Evolutionary conservation across 495 filamentous ascomycete species (phyloP).

Genomic region (Aspergillus incahuasiensis): DNA sequence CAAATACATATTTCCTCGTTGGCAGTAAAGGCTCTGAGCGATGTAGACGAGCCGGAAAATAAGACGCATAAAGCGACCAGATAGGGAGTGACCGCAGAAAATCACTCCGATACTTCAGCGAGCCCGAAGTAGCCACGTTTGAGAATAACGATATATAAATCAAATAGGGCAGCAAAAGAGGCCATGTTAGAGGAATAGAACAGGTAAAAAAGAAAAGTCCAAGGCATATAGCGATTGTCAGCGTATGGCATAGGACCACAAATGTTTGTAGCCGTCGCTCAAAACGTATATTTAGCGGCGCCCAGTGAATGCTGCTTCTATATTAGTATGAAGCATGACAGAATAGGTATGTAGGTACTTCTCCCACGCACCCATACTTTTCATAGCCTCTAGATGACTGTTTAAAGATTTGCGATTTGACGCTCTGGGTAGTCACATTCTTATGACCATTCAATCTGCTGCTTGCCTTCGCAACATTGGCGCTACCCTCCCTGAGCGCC

Average conservation of each 20-base stretch:
- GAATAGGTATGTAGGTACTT: neutral
- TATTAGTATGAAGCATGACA: constrained; percentile 4
- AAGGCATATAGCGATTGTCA: constrained; percentile 69
- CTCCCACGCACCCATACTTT: constrained; percentile 11
- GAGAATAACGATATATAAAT: constrained; percentile 76
- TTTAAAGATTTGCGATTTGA: neutral
- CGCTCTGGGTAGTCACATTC: too few relatives aligned
- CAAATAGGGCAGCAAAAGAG: constrained; percentile 84
- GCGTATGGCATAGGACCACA: constrained; percentile 78
- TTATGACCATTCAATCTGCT: too few relatives aligned
- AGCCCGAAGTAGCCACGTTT: constrained; percentile 66
- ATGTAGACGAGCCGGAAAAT: constrained; percentile 87
- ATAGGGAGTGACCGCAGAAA: constrained; percentile 67
- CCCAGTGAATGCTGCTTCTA: constrained; percentile 64
- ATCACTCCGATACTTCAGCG: constrained; percentile 65
- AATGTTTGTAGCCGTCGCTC: constrained; percentile 83
- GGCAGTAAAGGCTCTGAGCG: constrained; percentile 70
- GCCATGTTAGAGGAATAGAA: constrained; percentile 87
- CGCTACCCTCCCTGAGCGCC: neutral
- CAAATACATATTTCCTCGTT: constrained; percentile 93
- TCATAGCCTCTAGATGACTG: neutral
- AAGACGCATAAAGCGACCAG: constrained; percentile 87
- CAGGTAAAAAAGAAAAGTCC: constrained; percentile 89
- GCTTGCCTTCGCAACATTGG: too few relatives aligned
- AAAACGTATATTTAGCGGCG: constrained; percentile 81